Conservation (phyloP, 129 eudicot genomes). For the Erigeron canadensis region DNA sequence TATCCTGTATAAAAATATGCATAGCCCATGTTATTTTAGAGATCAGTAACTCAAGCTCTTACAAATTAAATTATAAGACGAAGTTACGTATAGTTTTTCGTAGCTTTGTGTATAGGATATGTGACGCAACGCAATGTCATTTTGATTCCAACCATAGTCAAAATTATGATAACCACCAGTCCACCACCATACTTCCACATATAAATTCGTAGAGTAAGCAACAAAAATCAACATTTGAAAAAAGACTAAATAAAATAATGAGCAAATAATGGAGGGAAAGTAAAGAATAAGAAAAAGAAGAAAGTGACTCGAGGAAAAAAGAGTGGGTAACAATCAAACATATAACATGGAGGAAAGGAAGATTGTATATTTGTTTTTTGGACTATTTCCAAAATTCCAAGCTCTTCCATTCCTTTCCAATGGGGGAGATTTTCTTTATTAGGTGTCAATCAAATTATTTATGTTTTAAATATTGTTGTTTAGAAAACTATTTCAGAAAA, state of each 20-base stretch:
- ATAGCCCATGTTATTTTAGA: no score
- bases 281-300: slow-evolving; percentile 16
- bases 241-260: slow-evolving; percentile 12
- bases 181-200: neutral
- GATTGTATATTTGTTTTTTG: slow-evolving; percentile 26
- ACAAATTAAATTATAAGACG: no score
- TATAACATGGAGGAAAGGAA: slow-evolving; percentile 31
- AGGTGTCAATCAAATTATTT: slow-evolving; percentile 16
- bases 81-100: no score
- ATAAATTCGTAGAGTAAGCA: neutral
- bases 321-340: slow-evolving; percentile 23
- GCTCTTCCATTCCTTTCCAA: neutral
- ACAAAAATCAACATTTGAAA: slow-evolving; percentile 16
- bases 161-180: neutral
- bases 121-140: neutral
- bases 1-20: no score
- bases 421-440: slow-evolving; percentile 11
- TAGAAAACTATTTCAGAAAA: no score
- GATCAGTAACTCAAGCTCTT: no score
- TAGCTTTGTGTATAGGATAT: neutral
- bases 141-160: neutral
- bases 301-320: slow-evolving; percentile 29
- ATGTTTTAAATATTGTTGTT: no score
- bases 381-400: slow-evolving; percentile 30
- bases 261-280: slow-evolving; percentile 19